These are phyloP conservation scores for Xylaria sp. DNA, from an alignment of 2,329 filamentous ascomycete species.

Conservation along the genomic window DNA sequence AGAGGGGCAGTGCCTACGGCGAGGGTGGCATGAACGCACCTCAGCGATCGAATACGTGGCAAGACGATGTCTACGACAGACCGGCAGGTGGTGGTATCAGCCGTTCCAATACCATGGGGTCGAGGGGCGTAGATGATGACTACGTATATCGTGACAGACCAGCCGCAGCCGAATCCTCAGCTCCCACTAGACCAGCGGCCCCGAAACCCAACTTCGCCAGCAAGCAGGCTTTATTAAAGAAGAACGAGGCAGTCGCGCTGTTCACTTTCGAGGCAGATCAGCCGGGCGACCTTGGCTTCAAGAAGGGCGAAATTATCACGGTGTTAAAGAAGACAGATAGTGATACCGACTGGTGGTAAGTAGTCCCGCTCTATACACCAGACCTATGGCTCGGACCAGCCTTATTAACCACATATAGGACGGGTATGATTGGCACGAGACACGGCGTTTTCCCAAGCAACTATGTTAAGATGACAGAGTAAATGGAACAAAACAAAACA, in stretches of 20 bases:
- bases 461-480: conserved; percentile 68
- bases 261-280: conserved; percentile 96
- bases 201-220: conserved; percentile 84
- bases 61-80: conserved; percentile 76
- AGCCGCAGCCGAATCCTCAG: conserved; percentile 53
- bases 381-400: not conserved
- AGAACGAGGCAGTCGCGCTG: conserved; percentile 86
- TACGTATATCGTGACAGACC: conserved; percentile 49
- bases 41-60: conserved; percentile 72
- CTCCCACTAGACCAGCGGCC: conserved; percentile 79
- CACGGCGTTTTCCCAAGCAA: conserved; percentile 94
- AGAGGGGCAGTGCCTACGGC: conserved; percentile 69
- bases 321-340: conserved; percentile 94
- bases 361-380: conserved; percentile 31
- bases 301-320: conserved; percentile 96
- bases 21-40: conserved; percentile 47
- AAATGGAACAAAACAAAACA: too few relatives aligned
- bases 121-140: conserved; percentile 50
- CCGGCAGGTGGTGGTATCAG: conserved; percentile 49
- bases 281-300: conserved; percentile 89
- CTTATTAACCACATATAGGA: conserved; percentile 58
- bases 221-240: conserved; percentile 61
- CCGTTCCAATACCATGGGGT: conserved; percentile 59
- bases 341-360: conserved; percentile 91
- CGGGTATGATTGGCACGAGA: conserved; percentile 81